phyloP scores from a whole-genome alignment of 1,284 basidiomycete genomes.

The Xerocomus amazonicus region DNA sequence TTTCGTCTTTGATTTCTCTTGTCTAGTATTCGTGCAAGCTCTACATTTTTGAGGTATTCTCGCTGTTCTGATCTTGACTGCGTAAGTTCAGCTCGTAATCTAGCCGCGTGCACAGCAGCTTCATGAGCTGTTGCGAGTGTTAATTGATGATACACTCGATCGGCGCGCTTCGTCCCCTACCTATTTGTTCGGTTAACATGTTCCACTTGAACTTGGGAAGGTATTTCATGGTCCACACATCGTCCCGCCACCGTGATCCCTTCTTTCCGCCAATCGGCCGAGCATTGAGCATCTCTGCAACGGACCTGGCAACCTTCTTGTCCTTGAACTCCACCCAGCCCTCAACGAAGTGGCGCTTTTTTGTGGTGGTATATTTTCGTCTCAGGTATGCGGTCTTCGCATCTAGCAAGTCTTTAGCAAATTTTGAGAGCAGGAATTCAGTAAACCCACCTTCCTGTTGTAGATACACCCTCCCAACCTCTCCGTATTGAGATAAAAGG shows the following conservation, averaged over 20 bases:
- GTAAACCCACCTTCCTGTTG: slow-evolving; percentile 73
- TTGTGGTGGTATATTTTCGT: slow-evolving; percentile 75
- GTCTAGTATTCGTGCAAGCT: slow-evolving; percentile 86
- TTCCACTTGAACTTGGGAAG: slow-evolving; percentile 98
- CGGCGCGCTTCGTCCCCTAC: slow-evolving; percentile 48
- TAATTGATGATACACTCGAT: slow-evolving; percentile 9
- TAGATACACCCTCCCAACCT: slow-evolving; percentile 82
- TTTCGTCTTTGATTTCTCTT: slow-evolving; percentile 78
- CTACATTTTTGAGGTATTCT: slow-evolving; percentile 93
- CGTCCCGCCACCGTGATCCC: slow-evolving; percentile 88
- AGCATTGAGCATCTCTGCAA: slow-evolving; percentile 95
- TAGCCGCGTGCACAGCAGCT: slow-evolving; percentile 83
- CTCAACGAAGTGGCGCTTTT: slow-evolving; percentile 86
- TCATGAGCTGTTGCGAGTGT: slow-evolving; percentile 72
- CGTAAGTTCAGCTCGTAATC: slow-evolving; percentile 85
- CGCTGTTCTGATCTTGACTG: slow-evolving; percentile 88
- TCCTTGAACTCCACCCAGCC: slow-evolving; percentile 99
- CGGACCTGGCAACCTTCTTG: slow-evolving; percentile 86
- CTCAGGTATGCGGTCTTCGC: slow-evolving; percentile 74
- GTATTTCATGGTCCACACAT: slow-evolving; percentile 99
- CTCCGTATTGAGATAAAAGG: slow-evolving; percentile 82
- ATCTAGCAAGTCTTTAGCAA: slow-evolving; percentile 44
- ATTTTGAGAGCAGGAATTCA: not conserved
- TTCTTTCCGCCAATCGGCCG: slow-evolving; percentile 95
- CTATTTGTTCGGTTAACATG: slow-evolving; percentile 98